These are phyloP conservation scores for Boletus insuetus DNA, from an alignment of 768 basidiomycete genomes.

Conservation along the genomic window DNA sequence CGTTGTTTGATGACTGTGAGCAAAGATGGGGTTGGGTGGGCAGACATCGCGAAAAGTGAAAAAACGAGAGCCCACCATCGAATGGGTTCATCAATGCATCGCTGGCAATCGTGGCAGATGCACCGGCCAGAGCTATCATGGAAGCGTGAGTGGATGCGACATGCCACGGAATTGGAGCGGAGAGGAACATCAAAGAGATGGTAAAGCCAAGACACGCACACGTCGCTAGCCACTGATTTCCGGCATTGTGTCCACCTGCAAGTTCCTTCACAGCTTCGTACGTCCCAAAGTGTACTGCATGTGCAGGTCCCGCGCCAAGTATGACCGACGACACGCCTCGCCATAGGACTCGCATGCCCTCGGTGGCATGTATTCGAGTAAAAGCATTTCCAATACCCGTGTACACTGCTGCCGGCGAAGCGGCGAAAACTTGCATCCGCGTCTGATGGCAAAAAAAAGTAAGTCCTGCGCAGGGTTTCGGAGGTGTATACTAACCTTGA, in stretches of 20 bases:
- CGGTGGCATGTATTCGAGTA: slow-evolving; percentile 88
- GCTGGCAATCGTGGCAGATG: slow-evolving; percentile 88
- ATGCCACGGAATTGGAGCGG: not conserved
- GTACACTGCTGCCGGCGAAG: slow-evolving; percentile 83
- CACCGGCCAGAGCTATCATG: slow-evolving; percentile 80
- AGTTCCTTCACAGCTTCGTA: slow-evolving; percentile 95
- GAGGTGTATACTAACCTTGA: slow-evolving; percentile 66
- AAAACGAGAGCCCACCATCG: slow-evolving; percentile 65
- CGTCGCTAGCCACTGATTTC: slow-evolving; percentile 85
- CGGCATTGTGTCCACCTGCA: slow-evolving; percentile 73
- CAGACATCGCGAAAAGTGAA: not conserved
- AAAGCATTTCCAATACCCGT: slow-evolving; percentile 89
- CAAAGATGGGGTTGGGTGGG: slow-evolving; percentile 14
- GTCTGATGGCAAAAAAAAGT: slow-evolving; percentile 52
- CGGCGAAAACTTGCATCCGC: slow-evolving; percentile 96
- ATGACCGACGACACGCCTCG: slow-evolving; percentile 95
- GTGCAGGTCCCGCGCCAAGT: slow-evolving; percentile 95
- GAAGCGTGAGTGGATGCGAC: slow-evolving; percentile 12
- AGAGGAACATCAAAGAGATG: slow-evolving; percentile 3
- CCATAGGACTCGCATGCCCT: slow-evolving; percentile 91
- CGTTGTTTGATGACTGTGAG: slow-evolving; percentile 94
- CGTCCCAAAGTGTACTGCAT: slow-evolving; percentile 96
- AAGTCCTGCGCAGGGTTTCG: not conserved
- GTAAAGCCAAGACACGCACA: slow-evolving; percentile 50
- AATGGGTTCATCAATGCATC: slow-evolving; percentile 99